phyloP scores from a whole-genome alignment of 129 eudicot species.

The Lactuca sativa region DNA sequence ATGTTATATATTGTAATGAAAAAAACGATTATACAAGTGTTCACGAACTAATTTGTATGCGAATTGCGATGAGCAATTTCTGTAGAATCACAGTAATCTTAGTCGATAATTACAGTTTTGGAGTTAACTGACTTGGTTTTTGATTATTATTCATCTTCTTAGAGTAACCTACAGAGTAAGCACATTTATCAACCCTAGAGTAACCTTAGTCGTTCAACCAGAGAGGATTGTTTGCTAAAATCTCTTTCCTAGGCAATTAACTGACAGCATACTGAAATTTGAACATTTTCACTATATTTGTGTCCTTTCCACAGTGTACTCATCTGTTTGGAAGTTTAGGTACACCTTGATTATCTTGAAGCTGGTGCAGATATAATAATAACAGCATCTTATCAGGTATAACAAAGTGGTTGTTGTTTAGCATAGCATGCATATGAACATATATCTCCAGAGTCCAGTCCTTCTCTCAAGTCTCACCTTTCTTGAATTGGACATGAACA shows the following conservation, averaged over 20 bases:
- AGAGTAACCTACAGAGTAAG: not conserved
- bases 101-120: not conserved
- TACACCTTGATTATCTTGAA: constrained; percentile 91
- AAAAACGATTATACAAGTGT: not conserved
- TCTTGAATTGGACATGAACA: constrained; percentile 36
- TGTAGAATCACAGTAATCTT: not conserved
- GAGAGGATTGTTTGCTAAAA: too few relatives aligned
- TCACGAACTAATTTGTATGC: not conserved
- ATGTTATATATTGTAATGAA: not conserved
- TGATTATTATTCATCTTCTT: not conserved
- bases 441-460: too few relatives aligned
- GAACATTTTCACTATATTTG: not conserved
- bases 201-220: too few relatives aligned
- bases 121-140: not conserved
- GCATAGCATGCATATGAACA: not conserved
- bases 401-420: not conserved
- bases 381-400: constrained; percentile 90
- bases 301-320: not conserved
- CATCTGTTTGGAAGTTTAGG: constrained; percentile 43
- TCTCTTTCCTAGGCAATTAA: too few relatives aligned
- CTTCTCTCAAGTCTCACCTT: constrained; percentile 1
- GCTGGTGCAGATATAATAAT: constrained; percentile 85
- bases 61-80: not conserved
- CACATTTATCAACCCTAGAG: too few relatives aligned
- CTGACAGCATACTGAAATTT: too few relatives aligned